phyloP scores from a whole-genome alignment of 345 rosid genomes.

The Ceriops tagal region DNA sequence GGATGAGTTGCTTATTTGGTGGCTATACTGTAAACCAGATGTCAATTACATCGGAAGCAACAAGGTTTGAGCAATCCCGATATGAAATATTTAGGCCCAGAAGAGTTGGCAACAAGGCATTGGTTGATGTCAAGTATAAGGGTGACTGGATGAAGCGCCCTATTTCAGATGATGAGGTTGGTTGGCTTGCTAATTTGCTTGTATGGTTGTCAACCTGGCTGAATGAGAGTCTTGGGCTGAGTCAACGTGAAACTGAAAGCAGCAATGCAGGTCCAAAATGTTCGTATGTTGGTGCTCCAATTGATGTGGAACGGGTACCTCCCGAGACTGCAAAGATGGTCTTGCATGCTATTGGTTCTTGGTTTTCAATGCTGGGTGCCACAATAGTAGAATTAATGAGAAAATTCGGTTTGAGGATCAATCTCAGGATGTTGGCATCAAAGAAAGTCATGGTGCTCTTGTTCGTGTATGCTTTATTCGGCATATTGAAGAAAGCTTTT shows the following conservation, averaged over 20 bases:
- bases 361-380: slow-evolving; percentile 45
- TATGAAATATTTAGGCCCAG: slow-evolving; percentile 80
- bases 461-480: slow-evolving; percentile 37
- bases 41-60: slow-evolving; percentile 37
- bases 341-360: slow-evolving; percentile 34
- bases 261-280: slow-evolving; percentile 30
- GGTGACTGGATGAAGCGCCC: slow-evolving; percentile 95
- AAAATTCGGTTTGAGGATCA: slow-evolving; percentile 55
- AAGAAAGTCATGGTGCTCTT: slow-evolving; percentile 63
- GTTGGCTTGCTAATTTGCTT: slow-evolving; percentile 71
- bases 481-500: slow-evolving; percentile 41
- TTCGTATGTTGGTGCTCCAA: slow-evolving; percentile 49
- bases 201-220: slow-evolving; percentile 60
- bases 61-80: slow-evolving; percentile 39
- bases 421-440: slow-evolving; percentile 75
- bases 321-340: slow-evolving; percentile 41
- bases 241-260: slow-evolving; percentile 30
- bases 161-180: slow-evolving; percentile 68
- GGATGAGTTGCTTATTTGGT: slow-evolving; percentile 55
- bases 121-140: slow-evolving; percentile 46
- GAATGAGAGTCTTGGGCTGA: slow-evolving; percentile 61
- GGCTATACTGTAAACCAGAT: slow-evolving; percentile 47
- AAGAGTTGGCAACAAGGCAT: slow-evolving; percentile 45
- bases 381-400: slow-evolving; percentile 48
- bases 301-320: slow-evolving; percentile 41